A percentile compares a stretch with the other conserved stretches of the same genome.
Conservation (phyloP, 192 early-diverging fungal species). For the Diversispora eburnea region DNA sequence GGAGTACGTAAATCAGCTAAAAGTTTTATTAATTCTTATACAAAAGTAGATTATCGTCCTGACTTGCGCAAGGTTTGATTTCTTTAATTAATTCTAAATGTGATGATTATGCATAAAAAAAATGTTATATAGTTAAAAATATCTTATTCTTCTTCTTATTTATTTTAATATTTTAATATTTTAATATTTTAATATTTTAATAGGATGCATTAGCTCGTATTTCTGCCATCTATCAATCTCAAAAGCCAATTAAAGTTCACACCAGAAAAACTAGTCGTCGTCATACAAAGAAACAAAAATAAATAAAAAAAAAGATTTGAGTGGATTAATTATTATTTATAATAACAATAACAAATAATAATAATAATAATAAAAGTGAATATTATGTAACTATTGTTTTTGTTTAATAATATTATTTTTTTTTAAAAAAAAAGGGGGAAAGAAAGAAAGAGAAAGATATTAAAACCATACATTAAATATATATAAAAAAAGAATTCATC, state of each 20-base stretch:
- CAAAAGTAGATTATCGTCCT: slow-evolving; percentile 61
- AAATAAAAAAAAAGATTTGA: neutral
- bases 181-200: no score
- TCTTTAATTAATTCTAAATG: slow-evolving; percentile 16
- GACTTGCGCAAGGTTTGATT: slow-evolving; percentile 60
- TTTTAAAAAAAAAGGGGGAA: no score
- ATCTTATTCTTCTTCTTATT: neutral
- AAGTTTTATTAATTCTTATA: slow-evolving; percentile 59
- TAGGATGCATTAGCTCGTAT: slow-evolving; percentile 74
- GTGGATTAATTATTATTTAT: neutral
- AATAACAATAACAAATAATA: neutral
- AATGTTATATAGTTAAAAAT: slow-evolving; percentile 31
- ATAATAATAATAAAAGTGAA: no score
- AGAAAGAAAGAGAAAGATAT: no score
- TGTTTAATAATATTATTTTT: no score
- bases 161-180: no score
- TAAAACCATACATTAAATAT: no score
- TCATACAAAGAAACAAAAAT: slow-evolving; percentile 16
- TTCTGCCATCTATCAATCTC: slow-evolving; percentile 57
- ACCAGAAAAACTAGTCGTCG: slow-evolving; percentile 49
- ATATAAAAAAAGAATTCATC: no score
- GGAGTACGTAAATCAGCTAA: slow-evolving; percentile 60
- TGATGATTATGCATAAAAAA: slow-evolving; percentile 33
- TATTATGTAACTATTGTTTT: no score
- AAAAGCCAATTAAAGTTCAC: slow-evolving; percentile 58